Evolutionary conservation across 2,329 filamentous ascomycete genomes (phyloP).

Genomic region (Alternaria atra): DNA sequence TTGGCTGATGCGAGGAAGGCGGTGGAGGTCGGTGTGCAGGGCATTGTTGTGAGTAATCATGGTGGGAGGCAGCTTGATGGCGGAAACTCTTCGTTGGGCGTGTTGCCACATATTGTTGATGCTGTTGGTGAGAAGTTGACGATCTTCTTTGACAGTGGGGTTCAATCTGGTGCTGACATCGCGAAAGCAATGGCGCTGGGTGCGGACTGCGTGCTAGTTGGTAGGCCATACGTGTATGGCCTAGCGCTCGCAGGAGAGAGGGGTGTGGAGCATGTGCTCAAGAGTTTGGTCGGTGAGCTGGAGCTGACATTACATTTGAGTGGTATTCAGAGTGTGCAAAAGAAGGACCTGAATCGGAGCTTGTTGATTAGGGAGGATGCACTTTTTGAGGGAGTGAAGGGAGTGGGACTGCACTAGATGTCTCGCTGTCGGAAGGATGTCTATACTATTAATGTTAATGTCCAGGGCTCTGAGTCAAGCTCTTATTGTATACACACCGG

Average conservation of each 20-base stretch:
- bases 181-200: constrained; percentile 64
- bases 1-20: constrained; percentile 59
- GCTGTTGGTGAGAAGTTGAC: constrained; percentile 35
- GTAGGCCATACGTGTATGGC: constrained; percentile 64
- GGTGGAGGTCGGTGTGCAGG: constrained; percentile 57
- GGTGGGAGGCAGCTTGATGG: constrained; percentile 64
- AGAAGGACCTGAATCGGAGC: constrained; percentile 30
- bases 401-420: constrained; percentile 22
- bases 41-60: constrained; percentile 63
- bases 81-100: constrained; percentile 60
- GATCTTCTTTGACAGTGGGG: constrained; percentile 62
- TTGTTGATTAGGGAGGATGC: constrained; percentile 33
- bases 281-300: constrained; percentile 29
- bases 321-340: constrained; percentile 32
- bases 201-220: constrained; percentile 34
- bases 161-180: constrained; percentile 60
- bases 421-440: background rate
- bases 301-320: constrained; percentile 38
- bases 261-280: constrained; percentile 58
- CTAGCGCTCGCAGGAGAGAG: constrained; percentile 64
- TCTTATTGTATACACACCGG: too few species aligned
- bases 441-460: background rate
- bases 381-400: constrained; percentile 29
- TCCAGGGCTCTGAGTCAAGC: too few species aligned
- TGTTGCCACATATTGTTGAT: constrained; percentile 68